Percentiles rank a stretch among this genome's conserved stretches.
Conservation (phyloP, 2,329 filamentous ascomycete species). For the Trichoderma citrinoviride region DNA sequence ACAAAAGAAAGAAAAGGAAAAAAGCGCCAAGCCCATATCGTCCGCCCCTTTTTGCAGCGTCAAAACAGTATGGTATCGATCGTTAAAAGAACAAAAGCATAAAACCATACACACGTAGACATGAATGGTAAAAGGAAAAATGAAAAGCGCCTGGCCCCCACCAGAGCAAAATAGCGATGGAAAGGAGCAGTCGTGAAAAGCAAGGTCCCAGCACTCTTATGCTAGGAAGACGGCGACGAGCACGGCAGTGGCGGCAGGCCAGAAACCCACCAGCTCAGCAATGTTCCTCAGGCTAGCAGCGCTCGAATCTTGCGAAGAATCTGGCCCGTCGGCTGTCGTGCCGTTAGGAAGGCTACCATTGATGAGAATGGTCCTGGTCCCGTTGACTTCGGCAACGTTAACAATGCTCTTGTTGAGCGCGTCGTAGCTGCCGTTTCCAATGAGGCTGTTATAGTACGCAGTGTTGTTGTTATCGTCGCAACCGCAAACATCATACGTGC, state of each 20-base stretch:
- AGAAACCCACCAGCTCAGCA: slow-evolving; percentile 45
- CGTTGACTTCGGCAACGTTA: slow-evolving; percentile 47
- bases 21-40: slow-evolving; percentile 10
- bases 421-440: slow-evolving; percentile 63
- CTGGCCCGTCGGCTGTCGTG: slow-evolving; percentile 50
- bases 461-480: slow-evolving; percentile 66
- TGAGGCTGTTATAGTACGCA: slow-evolving; percentile 58
- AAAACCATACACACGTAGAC: background rate
- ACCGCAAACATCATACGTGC: slow-evolving; percentile 51
- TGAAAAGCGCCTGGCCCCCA: background rate
- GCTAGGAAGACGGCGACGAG: slow-evolving; percentile 44
- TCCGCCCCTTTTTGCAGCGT: background rate
- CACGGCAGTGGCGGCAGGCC: slow-evolving; percentile 48
- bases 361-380: slow-evolving; percentile 59
- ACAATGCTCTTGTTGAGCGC: slow-evolving; percentile 61
- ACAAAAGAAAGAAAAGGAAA: background rate
- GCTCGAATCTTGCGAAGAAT: slow-evolving; percentile 37
- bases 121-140: background rate
- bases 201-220: slow-evolving; percentile 29
- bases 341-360: slow-evolving; percentile 74
- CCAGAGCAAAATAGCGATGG: background rate
- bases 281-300: slow-evolving; percentile 34
- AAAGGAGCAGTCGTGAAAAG: background rate
- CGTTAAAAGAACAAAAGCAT: background rate
- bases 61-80: slow-evolving; percentile 13